Evolutionary conservation across 441 rosid genomes (phyloP), one percentile per base, ranked within the genome.

Genomic region (Eruca vesicaria): DNA sequence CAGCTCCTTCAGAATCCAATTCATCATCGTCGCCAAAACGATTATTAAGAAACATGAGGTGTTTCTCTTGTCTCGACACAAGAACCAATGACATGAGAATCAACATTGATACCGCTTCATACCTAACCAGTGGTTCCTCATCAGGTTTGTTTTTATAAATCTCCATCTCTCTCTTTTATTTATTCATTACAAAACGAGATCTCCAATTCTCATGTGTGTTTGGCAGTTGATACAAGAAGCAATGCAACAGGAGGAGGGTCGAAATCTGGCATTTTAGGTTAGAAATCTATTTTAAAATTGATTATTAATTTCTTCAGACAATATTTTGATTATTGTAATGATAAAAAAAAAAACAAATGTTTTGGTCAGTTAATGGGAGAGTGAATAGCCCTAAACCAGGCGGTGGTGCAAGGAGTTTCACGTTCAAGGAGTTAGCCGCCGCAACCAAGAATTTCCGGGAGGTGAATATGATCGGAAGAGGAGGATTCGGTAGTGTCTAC

Each of bases 31-130:
- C 7, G 9, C 14, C 9, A 61, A 21, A 7, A n/a, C 8, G 1
- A 19, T 53, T 53, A 5, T 5, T 31, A 16, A 45, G 48, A 6
- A 23, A 53, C 73, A 89, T 89, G 97, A 84, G 85, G 72, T 94
- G 99, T 82, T 94, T 94, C 80, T 84, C 90, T 75, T 94, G 99
- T 80, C 52, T 89, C 18, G 78, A 31, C 66, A 76, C 85, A 1
- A 79, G 66, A 15, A 73, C 76, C 28, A 84, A 84, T 15, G 97
- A 84, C 65, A 77, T 52, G 73, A 85, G 85, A 76, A 84, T 92
- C 80, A 91, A 89, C 69, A 70, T 79, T 65, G 94, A 87, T 60
- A 80, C 80, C 63, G 20, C 71, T 15, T 81, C 79, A 52, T 56
- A 70, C 73, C 73, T 84, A 53, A 69, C 77, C 29, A 85, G 78